phyloP scores from a whole-genome alignment of 2,329 filamentous ascomycete genomes.

The Phaeosphaeriaceae sp. region DNA sequence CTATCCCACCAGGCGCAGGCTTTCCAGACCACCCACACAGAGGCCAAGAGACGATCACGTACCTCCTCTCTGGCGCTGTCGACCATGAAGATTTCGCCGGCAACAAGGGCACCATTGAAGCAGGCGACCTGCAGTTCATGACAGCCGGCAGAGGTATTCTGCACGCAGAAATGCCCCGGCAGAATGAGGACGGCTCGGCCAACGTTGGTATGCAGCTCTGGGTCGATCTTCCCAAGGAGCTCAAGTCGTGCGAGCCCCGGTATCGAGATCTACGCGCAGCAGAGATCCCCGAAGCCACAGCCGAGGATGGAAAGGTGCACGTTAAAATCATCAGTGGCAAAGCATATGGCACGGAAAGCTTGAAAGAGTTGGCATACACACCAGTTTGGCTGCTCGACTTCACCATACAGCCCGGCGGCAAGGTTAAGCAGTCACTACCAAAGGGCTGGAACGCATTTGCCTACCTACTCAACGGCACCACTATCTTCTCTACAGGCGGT shows the following conservation, averaged over 20 bases:
- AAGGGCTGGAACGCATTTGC: slow-evolving; percentile 87
- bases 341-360: slow-evolving; percentile 81
- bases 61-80: slow-evolving; percentile 82
- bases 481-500: slow-evolving; percentile 57
- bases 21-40: slow-evolving; percentile 88
- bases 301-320: slow-evolving; percentile 74
- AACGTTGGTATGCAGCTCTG: slow-evolving; percentile 93
- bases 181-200: slow-evolving; percentile 74
- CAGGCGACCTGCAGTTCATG: slow-evolving; percentile 98
- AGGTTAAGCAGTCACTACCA: slow-evolving; percentile 76
- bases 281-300: slow-evolving; percentile 79
- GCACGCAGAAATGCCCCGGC: slow-evolving; percentile 92
- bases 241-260: slow-evolving; percentile 89
- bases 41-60: slow-evolving; percentile 90
- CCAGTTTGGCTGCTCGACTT: slow-evolving; percentile 96
- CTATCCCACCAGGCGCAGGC: slow-evolving; percentile 77
- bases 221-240: slow-evolving; percentile 83
- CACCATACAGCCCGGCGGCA: slow-evolving; percentile 78
- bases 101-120: slow-evolving; percentile 79
- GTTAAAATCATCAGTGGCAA: slow-evolving; percentile 92
- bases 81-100: slow-evolving; percentile 94
- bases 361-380: slow-evolving; percentile 92
- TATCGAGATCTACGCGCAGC: slow-evolving; percentile 82
- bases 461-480: slow-evolving; percentile 80
- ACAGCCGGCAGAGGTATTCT: slow-evolving; percentile 90